These are phyloP conservation scores for Aspergillus conjunctus DNA, from an alignment of 495 filamentous ascomycete genomes.

Conservation along the genomic window DNA sequence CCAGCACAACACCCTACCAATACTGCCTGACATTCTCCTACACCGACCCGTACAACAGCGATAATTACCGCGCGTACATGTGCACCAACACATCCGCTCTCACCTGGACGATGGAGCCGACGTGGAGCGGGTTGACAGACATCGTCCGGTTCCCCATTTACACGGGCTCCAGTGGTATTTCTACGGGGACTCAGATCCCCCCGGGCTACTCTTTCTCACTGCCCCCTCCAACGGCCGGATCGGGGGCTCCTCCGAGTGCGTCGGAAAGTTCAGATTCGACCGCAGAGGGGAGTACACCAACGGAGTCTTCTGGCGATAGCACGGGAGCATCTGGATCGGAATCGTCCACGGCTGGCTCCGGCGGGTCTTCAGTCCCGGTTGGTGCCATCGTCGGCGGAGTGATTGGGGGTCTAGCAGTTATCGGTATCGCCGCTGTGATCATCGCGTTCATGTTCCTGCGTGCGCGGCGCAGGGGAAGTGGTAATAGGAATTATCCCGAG, in stretches of 20 bases:
- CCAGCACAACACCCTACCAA: neutral
- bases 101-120: neutral
- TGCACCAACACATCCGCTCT: neutral
- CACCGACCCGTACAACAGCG: neutral
- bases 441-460: neutral
- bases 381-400: slow-evolving; percentile 1
- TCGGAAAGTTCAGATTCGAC: neutral
- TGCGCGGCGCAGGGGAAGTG: neutral
- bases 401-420: neutral
- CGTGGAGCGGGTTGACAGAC: neutral
- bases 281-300: neutral
- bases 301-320: neutral
- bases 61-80: neutral
- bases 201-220: neutral
- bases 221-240: neutral
- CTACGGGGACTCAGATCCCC: slow-evolving; percentile 1
- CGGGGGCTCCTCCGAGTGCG: neutral
- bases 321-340: neutral
- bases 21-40: slow-evolving; percentile 5
- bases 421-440: neutral
- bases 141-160: neutral
- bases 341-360: too few species aligned
- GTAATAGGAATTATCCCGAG: neutral
- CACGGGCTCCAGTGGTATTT: neutral
- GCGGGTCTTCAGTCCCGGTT: neutral